Evolutionary conservation across 192 early-diverging fungal species (phyloP), one percentile per base, ranked within the genome.

Genomic region (Umbelopsis vinacea): DNA sequence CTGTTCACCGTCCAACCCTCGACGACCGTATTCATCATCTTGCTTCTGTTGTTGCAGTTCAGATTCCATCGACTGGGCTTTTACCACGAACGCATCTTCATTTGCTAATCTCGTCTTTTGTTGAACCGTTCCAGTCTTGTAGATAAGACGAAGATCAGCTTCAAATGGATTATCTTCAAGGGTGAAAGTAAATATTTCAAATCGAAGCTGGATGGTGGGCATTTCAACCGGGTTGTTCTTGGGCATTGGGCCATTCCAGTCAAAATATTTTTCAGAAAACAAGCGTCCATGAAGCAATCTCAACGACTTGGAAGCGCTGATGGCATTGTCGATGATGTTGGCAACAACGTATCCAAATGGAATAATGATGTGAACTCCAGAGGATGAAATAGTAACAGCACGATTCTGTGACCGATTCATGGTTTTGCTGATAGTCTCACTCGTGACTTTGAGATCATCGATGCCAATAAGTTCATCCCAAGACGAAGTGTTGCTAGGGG

Each of bases 131-230:
- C 83, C 83, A 10, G 78, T 60, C 57, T 67, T 73, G 73, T 78
- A 80, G 21, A 77, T 82, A 9, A 71, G 19, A 22, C 78, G 66
- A 38, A 84, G 35, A 23, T 70, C 40, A 37, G 68, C 70, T 70
- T 84, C 83, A 54, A 84, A 82, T 19, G 83, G 83, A 70, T 84
- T 81, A 46, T 84, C 83, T 24, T 84, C 81, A 29, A 84, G 46
- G 4, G 78, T 55, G 15, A 84, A 54, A 0, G 74, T 77, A 17
- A 84, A 48, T 8, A 70, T 66, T 5, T 69, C 71, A 52, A 82
- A 74, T 5, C 55, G 54, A 23, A 84, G 29, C 14, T 50, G 66
- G 12, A 82, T 60, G 21, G 46, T 60, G 6, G 81, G 75, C 33
- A 84, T 50, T 3, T 55, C 0, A 12, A 76, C 46, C 0, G 83